Conservation (phyloP, 257 asterid species). For the Linderniella brevidens region DNA sequence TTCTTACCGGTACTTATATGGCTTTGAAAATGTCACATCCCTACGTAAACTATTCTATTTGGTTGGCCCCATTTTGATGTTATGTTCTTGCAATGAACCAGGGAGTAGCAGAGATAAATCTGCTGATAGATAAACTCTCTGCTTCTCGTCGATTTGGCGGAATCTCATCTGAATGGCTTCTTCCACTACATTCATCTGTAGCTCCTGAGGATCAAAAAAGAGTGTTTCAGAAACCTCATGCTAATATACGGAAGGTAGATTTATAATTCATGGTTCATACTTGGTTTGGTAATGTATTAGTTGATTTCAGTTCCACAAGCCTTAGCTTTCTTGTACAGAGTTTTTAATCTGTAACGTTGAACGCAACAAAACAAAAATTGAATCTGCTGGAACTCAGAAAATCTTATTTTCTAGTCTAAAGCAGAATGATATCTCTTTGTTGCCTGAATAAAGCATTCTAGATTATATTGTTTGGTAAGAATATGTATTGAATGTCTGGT, state of each 20-base stretch:
- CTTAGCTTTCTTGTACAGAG: neutral
- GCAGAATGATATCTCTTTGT: no score
- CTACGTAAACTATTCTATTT: conserved; percentile 3
- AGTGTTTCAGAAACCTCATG: conserved; percentile 79
- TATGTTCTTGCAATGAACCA: conserved; percentile 14
- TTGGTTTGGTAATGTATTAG: no score
- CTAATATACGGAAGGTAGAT: conserved; percentile 72
- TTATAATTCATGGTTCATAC: neutral
- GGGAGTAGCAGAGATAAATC: conserved; percentile 91
- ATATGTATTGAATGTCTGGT: neutral
- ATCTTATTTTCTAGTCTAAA: no score
- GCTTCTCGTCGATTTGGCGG: conserved; percentile 76
- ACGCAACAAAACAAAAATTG: no score
- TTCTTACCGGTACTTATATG: conserved; percentile 63
- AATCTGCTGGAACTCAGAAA: no score
- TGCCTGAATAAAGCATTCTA: no score
- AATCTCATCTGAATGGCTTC: conserved; percentile 76
- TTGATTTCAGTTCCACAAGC: neutral
- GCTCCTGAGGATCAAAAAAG: conserved; percentile 87
- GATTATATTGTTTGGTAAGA: no score
- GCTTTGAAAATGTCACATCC: conserved; percentile 7
- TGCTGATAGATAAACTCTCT: conserved; percentile 59
- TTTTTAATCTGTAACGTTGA: neutral
- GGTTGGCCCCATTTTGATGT: neutral
- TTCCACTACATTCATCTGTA: conserved; percentile 88